Conservation (phyloP, 2,329 filamentous ascomycete genomes). For the Microascus cirrosus region DNA sequence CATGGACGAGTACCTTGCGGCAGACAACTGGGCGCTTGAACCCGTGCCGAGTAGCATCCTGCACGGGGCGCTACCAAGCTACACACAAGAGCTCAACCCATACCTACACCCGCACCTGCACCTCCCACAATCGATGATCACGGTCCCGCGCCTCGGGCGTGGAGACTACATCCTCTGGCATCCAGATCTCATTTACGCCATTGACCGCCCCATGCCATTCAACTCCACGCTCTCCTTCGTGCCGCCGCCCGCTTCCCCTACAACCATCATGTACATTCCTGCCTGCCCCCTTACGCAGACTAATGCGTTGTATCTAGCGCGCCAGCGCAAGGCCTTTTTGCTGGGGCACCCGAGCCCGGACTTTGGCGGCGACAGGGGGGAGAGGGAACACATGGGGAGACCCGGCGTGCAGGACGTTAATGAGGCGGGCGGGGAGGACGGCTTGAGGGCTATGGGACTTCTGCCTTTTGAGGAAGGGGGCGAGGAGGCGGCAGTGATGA, state of each 20-base stretch:
- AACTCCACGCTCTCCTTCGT: background rate
- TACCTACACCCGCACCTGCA: constrained; percentile 62
- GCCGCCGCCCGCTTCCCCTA: constrained; percentile 5
- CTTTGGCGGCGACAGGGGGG: constrained; percentile 21
- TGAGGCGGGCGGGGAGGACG: constrained; percentile 26
- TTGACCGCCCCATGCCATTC: constrained; percentile 17
- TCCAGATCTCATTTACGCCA: constrained; percentile 45
- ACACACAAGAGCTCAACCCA: constrained; percentile 58
- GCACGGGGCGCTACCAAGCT: constrained; percentile 60
- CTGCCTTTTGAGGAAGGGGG: constrained; percentile 24
- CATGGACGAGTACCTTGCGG: background rate
- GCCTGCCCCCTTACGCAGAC: constrained; percentile 28
- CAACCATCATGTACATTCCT: constrained; percentile 25
- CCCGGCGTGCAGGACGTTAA: constrained; percentile 24
- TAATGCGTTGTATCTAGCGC: constrained; percentile 28
- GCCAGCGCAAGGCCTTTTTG: constrained; percentile 28
- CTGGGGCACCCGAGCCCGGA: constrained; percentile 28
- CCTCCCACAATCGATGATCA: constrained; percentile 57
- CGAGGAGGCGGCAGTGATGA: constrained; percentile 20
- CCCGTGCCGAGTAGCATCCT: constrained; percentile 33
- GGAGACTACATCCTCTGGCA: constrained; percentile 61
- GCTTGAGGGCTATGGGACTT: constrained; percentile 27
- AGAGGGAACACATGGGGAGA: constrained; percentile 20
- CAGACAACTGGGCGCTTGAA: constrained; percentile 9
- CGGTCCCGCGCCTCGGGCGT: constrained; percentile 56